These are phyloP conservation scores for Galerina marginata DNA, from an alignment of 768 basidiomycete genomes.

Conservation along the genomic window DNA sequence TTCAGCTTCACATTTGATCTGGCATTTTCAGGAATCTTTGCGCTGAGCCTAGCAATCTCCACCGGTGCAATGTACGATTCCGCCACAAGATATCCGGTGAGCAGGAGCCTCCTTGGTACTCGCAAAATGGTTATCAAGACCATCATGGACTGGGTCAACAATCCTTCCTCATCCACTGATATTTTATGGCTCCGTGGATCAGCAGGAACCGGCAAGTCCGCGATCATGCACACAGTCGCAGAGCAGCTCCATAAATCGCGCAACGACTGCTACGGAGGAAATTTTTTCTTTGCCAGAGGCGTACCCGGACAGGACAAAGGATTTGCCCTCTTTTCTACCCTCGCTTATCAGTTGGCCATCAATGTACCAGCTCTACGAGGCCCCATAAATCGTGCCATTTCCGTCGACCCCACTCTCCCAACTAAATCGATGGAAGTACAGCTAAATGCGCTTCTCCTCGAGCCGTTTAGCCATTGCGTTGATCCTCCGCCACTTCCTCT, in stretches of 20 bases:
- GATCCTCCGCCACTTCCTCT: background rate
- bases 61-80: too few relatives aligned
- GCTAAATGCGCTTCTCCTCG: background rate
- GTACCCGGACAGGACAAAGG: background rate
- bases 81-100: too few relatives aligned
- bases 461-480: background rate
- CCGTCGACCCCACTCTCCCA: background rate
- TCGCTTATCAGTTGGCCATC: constrained; percentile 1
- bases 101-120: too few relatives aligned
- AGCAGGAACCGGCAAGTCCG: constrained; percentile 20
- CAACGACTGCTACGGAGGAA: background rate
- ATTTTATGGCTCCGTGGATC: constrained; percentile 18
- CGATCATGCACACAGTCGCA: constrained; percentile 14
- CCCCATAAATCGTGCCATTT: background rate
- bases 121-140: too few relatives aligned
- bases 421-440: constrained; percentile 5
- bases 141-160: too few relatives aligned
- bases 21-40: too few relatives aligned
- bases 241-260: background rate
- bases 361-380: background rate
- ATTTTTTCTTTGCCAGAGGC: constrained; percentile 4
- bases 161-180: too few relatives aligned
- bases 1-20: too few relatives aligned
- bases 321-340: background rate
- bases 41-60: too few relatives aligned